phyloP scores from a whole-genome alignment of 116 monocot species.

The Dioscorea cayenensis region DNA sequence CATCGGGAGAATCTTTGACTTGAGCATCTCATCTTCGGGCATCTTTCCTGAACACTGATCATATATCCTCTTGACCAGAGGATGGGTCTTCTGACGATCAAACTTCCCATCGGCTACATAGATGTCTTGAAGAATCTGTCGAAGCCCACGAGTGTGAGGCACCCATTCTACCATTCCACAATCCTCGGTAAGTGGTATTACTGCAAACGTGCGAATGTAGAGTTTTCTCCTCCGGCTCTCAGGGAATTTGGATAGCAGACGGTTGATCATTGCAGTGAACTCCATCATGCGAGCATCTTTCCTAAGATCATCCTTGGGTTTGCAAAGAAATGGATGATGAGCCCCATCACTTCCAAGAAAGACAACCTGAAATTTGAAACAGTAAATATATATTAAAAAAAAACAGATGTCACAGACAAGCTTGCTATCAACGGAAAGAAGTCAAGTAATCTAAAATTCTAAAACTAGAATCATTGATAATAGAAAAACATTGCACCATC shows the following conservation, averaged over 20 bases:
- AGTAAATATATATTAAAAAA: not conserved
- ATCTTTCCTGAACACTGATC: slow-evolving; percentile 82
- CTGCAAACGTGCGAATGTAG: slow-evolving; percentile 92
- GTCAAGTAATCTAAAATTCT: too few relatives aligned
- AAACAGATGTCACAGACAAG: too few relatives aligned
- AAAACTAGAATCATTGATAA: too few relatives aligned
- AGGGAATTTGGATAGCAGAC: slow-evolving; percentile 83
- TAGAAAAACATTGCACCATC: not conserved
- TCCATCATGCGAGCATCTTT: slow-evolving; percentile 99
- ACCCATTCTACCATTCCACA: slow-evolving; percentile 99
- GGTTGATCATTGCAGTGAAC: slow-evolving; percentile 93
- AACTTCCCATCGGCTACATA: slow-evolving; percentile 83
- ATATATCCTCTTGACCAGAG: slow-evolving; percentile 74
- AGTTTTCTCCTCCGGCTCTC: slow-evolving; percentile 96
- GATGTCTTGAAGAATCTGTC: slow-evolving; percentile 95
- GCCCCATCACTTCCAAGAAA: slow-evolving; percentile 93
- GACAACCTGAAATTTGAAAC: slow-evolving; percentile 48
- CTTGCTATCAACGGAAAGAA: too few relatives aligned
- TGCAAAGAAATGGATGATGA: slow-evolving; percentile 85
- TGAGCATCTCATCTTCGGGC: slow-evolving; percentile 88
- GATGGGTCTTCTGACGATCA: slow-evolving; percentile 81
- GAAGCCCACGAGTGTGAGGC: slow-evolving; percentile 88
- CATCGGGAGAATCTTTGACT: slow-evolving; percentile 83
- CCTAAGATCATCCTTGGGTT: slow-evolving; percentile 93
- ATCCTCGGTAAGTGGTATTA: slow-evolving; percentile 91